Percentiles rank a stretch among this genome's conserved stretches.
These are phyloP conservation scores for Plantago coronopus DNA, from an alignment of 305 asterid species.

Conservation along the genomic window DNA sequence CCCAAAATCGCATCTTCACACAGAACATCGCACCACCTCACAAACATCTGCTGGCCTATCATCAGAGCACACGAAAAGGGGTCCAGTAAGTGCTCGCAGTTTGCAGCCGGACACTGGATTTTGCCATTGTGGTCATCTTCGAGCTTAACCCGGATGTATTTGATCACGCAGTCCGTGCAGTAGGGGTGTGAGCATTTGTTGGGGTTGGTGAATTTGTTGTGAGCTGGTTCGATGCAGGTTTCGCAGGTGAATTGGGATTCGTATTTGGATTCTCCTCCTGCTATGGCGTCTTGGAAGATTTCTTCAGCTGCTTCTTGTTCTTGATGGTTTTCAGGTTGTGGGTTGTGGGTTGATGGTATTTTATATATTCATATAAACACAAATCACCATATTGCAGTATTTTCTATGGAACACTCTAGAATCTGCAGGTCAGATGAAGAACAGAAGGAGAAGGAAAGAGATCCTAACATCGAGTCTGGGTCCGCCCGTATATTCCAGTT, in stretches of 20 bases:
- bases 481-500: too few relatives aligned
- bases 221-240: constrained; percentile 60
- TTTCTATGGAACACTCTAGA: too few relatives aligned
- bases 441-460: too few relatives aligned
- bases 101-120: constrained; percentile 55
- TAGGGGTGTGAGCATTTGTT: constrained; percentile 46
- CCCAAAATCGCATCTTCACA: constrained; percentile 43
- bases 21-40: constrained; percentile 45
- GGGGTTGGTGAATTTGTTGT: constrained; percentile 26
- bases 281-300: neutral
- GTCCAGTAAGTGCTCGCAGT: constrained; percentile 50
- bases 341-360: too few relatives aligned
- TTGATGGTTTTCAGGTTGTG: too few relatives aligned
- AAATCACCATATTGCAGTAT: too few relatives aligned
- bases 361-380: too few relatives aligned
- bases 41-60: constrained; percentile 39
- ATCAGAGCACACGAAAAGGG: constrained; percentile 40
- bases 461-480: too few relatives aligned
- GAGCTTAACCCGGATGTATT: constrained; percentile 63
- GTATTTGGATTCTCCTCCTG: neutral
- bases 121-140: constrained; percentile 37
- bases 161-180: constrained; percentile 61
- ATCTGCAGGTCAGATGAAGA: too few relatives aligned
- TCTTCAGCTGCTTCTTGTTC: neutral
- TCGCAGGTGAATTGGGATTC: constrained; percentile 46